Conservation (phyloP, 176 grass and related monocot genomes). For the Eragrostis curvula region DNA sequence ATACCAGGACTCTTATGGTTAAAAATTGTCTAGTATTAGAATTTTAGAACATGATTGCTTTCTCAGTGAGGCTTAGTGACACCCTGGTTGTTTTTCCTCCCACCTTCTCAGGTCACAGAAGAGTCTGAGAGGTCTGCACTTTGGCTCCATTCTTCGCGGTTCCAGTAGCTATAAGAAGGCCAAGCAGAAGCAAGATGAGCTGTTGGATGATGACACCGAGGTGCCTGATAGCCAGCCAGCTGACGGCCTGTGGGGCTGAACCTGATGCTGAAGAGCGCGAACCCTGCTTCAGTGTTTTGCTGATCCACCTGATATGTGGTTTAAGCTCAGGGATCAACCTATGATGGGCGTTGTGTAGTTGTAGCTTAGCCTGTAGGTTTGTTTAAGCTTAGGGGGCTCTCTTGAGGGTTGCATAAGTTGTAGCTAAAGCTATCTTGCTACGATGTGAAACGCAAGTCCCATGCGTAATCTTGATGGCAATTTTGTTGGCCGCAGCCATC, state of each 20-base stretch:
- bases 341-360: neutral
- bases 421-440: neutral
- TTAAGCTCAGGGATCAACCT: neutral
- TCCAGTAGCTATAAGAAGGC: slow-evolving; percentile 84
- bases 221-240: slow-evolving; percentile 61
- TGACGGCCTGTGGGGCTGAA: slow-evolving; percentile 47
- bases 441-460: neutral
- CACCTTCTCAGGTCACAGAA: slow-evolving; percentile 66
- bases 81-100: neutral
- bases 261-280: neutral
- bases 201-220: slow-evolving; percentile 62
- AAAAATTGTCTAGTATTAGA: neutral
- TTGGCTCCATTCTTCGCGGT: slow-evolving; percentile 69
- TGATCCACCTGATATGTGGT: neutral
- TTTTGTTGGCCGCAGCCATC: slow-evolving; percentile 12
- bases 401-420: neutral
- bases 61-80: slow-evolving; percentile 30
- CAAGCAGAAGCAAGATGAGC: slow-evolving; percentile 51
- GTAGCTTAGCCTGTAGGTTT: neutral
- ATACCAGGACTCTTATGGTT: neutral
- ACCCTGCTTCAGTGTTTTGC: neutral
- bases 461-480: neutral
- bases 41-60: neutral
- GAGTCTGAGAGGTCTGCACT: slow-evolving; percentile 41
- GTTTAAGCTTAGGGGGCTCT: neutral